These are phyloP conservation scores for Taiozyma sp. DNA, from an alignment of 1,139 yeast genomes.

Conservation along the genomic window DNA sequence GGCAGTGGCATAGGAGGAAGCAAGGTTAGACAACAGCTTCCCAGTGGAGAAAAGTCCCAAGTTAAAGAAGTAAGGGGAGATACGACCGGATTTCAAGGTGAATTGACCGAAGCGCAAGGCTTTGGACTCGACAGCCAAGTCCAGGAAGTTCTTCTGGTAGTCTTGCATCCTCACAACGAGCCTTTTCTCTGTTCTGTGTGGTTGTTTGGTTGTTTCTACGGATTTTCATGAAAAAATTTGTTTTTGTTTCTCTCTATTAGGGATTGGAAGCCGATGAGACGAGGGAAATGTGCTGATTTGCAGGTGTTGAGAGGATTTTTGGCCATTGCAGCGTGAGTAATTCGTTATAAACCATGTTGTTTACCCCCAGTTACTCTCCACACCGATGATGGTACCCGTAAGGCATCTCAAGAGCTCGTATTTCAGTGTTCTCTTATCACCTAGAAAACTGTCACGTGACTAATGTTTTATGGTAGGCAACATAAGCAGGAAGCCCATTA, in stretches of 20 bases:
- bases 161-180: constrained; percentile 28
- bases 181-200: neutral
- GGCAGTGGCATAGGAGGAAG: constrained; percentile 84
- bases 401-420: too few relatives aligned
- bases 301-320: neutral
- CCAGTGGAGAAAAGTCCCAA: constrained; percentile 88
- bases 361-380: too few relatives aligned
- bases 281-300: neutral
- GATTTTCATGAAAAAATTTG: neutral
- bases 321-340: too few relatives aligned
- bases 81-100: constrained; percentile 87
- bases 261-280: neutral
- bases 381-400: too few relatives aligned
- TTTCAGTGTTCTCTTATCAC: too few relatives aligned
- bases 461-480: too few relatives aligned
- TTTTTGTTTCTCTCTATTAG: neutral
- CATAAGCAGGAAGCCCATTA: too few relatives aligned
- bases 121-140: constrained; percentile 72
- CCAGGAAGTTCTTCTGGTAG: constrained; percentile 66
- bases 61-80: constrained; percentile 96
- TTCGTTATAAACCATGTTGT: too few relatives aligned
- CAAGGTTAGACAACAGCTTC: constrained; percentile 67
- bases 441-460: too few relatives aligned
- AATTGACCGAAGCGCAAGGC: constrained; percentile 86
- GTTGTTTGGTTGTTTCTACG: neutral